A percentile compares a stretch with the other conserved stretches of the same genome.
phyloP scores from a whole-genome alignment of 495 filamentous ascomycete genomes.

The Echria macrotheca region DNA sequence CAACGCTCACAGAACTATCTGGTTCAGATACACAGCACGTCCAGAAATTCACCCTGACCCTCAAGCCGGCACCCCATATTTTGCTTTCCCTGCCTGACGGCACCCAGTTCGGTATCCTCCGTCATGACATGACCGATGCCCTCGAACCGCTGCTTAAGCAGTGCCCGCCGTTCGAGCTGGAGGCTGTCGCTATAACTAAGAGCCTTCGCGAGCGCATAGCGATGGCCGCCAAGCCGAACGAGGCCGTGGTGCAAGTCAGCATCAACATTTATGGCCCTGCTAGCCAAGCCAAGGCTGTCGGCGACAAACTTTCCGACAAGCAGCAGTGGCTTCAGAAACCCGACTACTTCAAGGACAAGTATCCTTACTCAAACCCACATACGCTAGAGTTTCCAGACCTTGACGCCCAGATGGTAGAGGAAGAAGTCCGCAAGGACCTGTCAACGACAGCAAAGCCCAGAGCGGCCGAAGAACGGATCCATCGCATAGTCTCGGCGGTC shows the following conservation, averaged over 20 bases:
- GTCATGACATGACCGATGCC: slow-evolving; percentile 12
- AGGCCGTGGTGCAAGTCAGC: slow-evolving; percentile 25
- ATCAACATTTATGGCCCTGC: slow-evolving; percentile 34
- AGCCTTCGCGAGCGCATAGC: slow-evolving; percentile 17
- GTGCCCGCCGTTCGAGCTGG: slow-evolving; percentile 10
- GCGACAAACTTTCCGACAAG: slow-evolving; percentile 20
- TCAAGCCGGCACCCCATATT: slow-evolving; percentile 10
- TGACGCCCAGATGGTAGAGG: slow-evolving; percentile 3
- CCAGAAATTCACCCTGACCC: slow-evolving; percentile 18
- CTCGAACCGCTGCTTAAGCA: slow-evolving; percentile 12
- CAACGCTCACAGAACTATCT: slow-evolving; percentile 8
- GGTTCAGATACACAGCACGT: slow-evolving; percentile 1
- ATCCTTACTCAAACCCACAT: slow-evolving; percentile 33
- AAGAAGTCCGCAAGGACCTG: slow-evolving; percentile 2
- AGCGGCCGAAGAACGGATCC: slow-evolving; percentile 15
- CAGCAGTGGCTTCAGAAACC: slow-evolving; percentile 35
- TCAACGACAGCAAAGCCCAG: slow-evolving; percentile 7
- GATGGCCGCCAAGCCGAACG: slow-evolving; percentile 16
- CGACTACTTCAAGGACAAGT: slow-evolving; percentile 6
- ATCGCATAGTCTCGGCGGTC: slow-evolving; percentile 20
- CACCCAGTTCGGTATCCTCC: slow-evolving; percentile 18
- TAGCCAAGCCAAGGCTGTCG: slow-evolving; percentile 15
- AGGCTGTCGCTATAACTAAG: slow-evolving; percentile 14
- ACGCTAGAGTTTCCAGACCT: slow-evolving; percentile 21
- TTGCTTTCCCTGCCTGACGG: slow-evolving; percentile 16